Conservation (phyloP, 306 rosid species). For the Prunus armeniaca region DNA sequence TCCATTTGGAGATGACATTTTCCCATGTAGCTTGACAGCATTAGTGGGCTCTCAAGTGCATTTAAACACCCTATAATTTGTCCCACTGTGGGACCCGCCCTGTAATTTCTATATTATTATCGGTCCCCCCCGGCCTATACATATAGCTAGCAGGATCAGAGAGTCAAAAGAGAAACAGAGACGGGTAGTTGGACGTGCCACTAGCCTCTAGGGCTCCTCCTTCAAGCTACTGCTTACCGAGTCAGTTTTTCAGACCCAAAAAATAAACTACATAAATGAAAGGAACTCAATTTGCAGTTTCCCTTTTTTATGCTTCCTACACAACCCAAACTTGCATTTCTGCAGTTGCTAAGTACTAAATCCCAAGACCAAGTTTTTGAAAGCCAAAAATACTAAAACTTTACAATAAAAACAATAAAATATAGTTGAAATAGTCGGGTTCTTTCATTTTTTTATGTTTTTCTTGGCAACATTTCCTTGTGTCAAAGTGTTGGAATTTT, state of each 20-base stretch:
- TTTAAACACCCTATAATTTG: not conserved
- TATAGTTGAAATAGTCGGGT: not conserved
- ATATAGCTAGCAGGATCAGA: not conserved
- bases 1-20: not conserved
- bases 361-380: not conserved
- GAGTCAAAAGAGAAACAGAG: conserved; percentile 40
- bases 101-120: not conserved
- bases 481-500: not conserved
- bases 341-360: not conserved
- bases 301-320: not conserved
- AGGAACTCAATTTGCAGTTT: not conserved
- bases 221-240: conserved; percentile 27
- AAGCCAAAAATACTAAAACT: not conserved
- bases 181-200: conserved; percentile 50
- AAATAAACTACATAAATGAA: not conserved
- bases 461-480: not conserved
- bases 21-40: not conserved
- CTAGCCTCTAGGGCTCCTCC: conserved; percentile 7
- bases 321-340: not conserved
- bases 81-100: not conserved
- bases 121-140: not conserved
- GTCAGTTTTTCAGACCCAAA: conserved; percentile 11
- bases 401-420: not conserved
- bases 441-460: not conserved
- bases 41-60: not conserved